Evolutionary conservation across 2,329 filamentous ascomycete genomes (phyloP), one percentile per base, ranked within the genome.

Genomic region (Colletotrichum scovillei): DNA sequence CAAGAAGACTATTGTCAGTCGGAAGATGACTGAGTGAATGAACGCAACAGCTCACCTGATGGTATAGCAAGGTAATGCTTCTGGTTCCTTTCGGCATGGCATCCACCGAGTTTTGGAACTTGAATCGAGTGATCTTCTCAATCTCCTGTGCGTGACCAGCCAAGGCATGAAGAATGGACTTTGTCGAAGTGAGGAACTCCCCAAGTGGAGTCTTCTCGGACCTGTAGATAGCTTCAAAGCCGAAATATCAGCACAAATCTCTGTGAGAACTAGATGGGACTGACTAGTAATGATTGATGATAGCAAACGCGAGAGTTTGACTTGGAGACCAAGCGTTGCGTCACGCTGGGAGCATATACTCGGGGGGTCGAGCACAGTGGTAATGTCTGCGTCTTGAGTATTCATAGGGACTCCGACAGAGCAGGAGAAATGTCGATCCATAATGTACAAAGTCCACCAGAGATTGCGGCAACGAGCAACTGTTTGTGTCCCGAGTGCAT

Each of bases 371-470:
- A 82, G 75, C 14, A 56, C 22, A 0, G 62, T 70, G 4, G 80
- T 81, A 19, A 85, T 84, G n/a, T 84, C 82, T 63, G 77, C 77
- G 53, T 85, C 82, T n/a, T 80, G 79, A 0, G 79, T 80, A 0
- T 79, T 80, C 78, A 83, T 83, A 0, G 83, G 83, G 5, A 83
- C 67, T 1, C 83, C 83, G 0, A 84, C 9, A 0, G 83, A 84
- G 0, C 81, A 81, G 0, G 82, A 84, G 46, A 85, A 82, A 26
- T 85, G 81, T 0, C 81, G 78, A 30, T 85, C 83, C 77, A 84
- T 82, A 22, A 82, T 82, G 53, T 84, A 85, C 4, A 84, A 63
- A 0, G 82, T 83, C 82, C 83, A 84, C 83, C 83, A 86, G 2
- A 85, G 74, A 68, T 81, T 80, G 1, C 82, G 81, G 55, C 82